Evolutionary conservation across 2,329 filamentous ascomycete genomes (phyloP), one percentile per base, ranked within the genome.

Genomic region (Fusarium sp.): DNA sequence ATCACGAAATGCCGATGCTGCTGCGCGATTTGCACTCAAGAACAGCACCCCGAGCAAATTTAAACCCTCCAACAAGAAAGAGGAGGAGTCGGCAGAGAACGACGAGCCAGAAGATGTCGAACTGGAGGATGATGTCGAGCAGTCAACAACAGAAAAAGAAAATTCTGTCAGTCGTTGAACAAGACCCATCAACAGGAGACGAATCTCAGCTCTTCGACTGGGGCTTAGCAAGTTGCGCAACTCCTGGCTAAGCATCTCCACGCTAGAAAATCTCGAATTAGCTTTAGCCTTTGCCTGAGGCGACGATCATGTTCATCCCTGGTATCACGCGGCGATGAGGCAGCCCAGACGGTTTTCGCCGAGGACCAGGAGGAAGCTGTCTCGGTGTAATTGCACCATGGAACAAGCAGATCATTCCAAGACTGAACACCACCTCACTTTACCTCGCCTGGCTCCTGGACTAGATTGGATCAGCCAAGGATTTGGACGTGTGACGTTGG

Each of bases 171-270:
- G 44, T 25, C 36, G 34, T 49, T 20, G 9, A 27, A 4, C 44
- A 49, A 49, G 42, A 68, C 57, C 46, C 58, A 34, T 36, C 20
- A 64, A 64, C 59, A 58, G 56, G 34, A 16, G 50, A 40, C 44
- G 25, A 29, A 68, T 33, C 49, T 65, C 56, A 60, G 34, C 50
- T 42, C 49, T 11, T 10, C 49, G 18, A 18, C 55, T 38, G 54
- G 58, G 67, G 68, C 68, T 70, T 68, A 71, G 64, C 44, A 38
- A 61, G 40, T 69, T 70, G 68, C 68, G 68, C 68, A 40, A 40
- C 38, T 55, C 68, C 36, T 20, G 33, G 49, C 36, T 67, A 58
- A 53, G 55, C 23, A 62, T 59, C 70, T 50, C 67, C 60, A 70
- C 67, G 57, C 42, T 11, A 13, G 6, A 14, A 42, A 11, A 42